Evolutionary conservation across 768 basidiomycete genomes (phyloP).

Genomic region (Boletales sp.): DNA sequence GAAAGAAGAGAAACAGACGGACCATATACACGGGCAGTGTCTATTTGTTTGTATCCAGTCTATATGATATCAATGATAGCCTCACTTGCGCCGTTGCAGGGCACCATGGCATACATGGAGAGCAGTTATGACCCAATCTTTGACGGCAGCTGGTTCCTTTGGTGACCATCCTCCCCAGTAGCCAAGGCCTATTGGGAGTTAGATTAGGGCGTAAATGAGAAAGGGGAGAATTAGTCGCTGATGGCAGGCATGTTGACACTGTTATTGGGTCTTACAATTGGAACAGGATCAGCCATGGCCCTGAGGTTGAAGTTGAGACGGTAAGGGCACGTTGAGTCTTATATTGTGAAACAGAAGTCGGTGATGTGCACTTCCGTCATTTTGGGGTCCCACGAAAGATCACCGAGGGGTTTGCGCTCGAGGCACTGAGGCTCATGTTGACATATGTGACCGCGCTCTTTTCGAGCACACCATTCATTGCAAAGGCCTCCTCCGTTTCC

Average conservation of each 20-base stretch:
- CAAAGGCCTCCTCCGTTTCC: conserved; percentile 38
- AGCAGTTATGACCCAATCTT: background rate
- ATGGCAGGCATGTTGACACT: background rate
- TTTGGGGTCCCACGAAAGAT: too few species aligned
- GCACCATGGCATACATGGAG: background rate
- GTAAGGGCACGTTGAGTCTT: too few species aligned
- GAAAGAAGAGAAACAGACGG: background rate
- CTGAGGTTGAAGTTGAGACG: too few species aligned
- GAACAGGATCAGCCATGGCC: background rate
- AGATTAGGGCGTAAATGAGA: too few species aligned
- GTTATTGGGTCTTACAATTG: too few species aligned
- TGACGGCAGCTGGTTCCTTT: background rate
- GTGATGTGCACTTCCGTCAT: too few species aligned
- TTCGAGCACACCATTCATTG: too few species aligned
- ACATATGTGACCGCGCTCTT: conserved; percentile 53
- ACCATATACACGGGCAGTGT: conserved; percentile 26
- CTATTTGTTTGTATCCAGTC: conserved; percentile 46
- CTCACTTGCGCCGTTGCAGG: background rate
- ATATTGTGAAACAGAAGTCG: too few species aligned
- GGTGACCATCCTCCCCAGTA: background rate
- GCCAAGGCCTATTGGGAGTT: background rate
- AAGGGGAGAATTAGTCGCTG: background rate
- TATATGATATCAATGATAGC: background rate
- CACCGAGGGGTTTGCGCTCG: conserved; percentile 54
- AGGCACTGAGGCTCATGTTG: conserved; percentile 64